Base-by-base conservation (phyloP, 345 rosid genomes). In the Nasturtium officinale region DNA sequence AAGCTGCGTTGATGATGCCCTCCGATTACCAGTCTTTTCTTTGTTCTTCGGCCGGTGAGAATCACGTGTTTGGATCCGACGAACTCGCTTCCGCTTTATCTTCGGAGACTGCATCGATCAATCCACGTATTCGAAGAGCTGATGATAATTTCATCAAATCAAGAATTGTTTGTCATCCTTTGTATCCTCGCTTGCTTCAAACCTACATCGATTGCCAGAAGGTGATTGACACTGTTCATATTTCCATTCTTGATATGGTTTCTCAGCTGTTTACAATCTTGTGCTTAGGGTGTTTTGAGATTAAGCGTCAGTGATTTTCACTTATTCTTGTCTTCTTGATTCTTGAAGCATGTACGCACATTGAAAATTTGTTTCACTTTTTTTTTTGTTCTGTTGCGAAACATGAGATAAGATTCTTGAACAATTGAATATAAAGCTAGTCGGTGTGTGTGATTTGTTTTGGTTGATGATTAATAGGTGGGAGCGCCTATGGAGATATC, bases 161-260 rank as follows among this genome's bases (percentile, higher is more conserved):
- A 9, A 94, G 73, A 73, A 94, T 94, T 76, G 91, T 87, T 62
- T 82, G 79, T 33, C 98, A 94, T 80, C 97, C 97, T 60, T 81
- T 64, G 30, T 94, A 90, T 74, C 96, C 96, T 72, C 91, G 94
- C 55, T 81, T 94, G 82, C 91, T 94, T 10, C 81, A 85, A 62
- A 95, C 97, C 28, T 94, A 89, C 74, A 83, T 90, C 57, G 95
- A 94, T 69, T 94, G 98, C 80, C 98, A 94, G 75, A 94, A 94
- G 98, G 98, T 92, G 72, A 79, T 13, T 1, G 33, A 6, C 33
- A 5, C 32, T n/a, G n/a, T 29, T 29, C 32, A n/a, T n/a, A n/a
- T n/a, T n/a, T n/a, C n/a, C n/a, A n/a, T n/a, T n/a, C n/a, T n/a
- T n/a, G n/a, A n/a, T n/a, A n/a, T n/a, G n/a, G n/a, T n/a, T n/a